Base-by-base conservation (phyloP, 768 basidiomycete species). In the Thelephora aurantiotincta region DNA sequence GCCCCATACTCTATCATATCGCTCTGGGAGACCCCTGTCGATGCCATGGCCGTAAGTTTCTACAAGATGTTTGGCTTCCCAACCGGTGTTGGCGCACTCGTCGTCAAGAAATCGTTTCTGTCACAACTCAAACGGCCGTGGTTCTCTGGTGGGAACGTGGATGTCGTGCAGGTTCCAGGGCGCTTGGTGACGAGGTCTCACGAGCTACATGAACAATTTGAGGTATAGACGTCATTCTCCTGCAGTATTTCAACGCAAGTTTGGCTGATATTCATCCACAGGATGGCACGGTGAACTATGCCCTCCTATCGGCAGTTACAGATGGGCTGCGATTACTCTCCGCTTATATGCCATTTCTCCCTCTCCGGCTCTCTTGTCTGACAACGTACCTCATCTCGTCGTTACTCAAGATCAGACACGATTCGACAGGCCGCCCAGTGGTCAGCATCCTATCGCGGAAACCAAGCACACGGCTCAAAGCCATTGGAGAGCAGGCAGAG, bases 51-150 rank as follows among this genome's bases (percentile, higher is more conserved):
- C 0, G 58, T 91, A 46, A 85, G 82, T 38, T 88, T 90, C 56
- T 91, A 91, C 65, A 91, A 91, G 55, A 88, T 90, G 82, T 86
- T 88, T 52, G 87, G 87, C 33, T 90, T 79, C 54, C 87, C 87
- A 11, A 89, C 86, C 0, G 87, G 87, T 6, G 75, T 89, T 37
- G 87, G 88, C 33, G 85, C 85, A 11, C 68, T 91, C 4, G 61
- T 91, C 23, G 79, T 82, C 38, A 82, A 78, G 59, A 78, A 80
- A 56, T 72, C 73, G 7, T 85, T 87, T 54, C 62, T 87, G 45
- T 60, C 60, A 5, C 65, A 65, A 43, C 66, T 86, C 35, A 68
- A 75, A 47, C 74, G 84, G 6, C 85, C 84, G 0, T 91, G 87
- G 87, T 89, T 89, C 59, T 76, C 85, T 2, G 87, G 87, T 26